Percentiles rank a stretch among this genome's conserved stretches.
Conservation (phyloP, 1,139 yeast genomes). For the Zhuliangozyma parablackwelliae region DNA sequence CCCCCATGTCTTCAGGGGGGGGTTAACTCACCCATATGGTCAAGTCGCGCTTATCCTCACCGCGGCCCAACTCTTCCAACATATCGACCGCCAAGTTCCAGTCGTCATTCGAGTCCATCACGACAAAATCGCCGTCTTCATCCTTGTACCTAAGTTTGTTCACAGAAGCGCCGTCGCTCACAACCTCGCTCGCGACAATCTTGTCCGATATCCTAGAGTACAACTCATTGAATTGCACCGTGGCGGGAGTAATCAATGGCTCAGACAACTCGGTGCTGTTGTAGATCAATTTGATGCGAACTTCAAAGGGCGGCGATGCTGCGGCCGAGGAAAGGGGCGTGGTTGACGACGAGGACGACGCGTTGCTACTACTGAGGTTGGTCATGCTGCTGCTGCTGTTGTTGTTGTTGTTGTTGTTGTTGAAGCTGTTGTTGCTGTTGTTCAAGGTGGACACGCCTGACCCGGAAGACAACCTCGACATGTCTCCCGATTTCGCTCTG, state of each 20-base stretch:
- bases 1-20: too few species aligned
- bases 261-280: constrained; percentile 35
- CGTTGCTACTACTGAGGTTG: constrained; percentile 6
- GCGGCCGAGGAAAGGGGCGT: constrained; percentile 2
- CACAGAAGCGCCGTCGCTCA: constrained; percentile 33
- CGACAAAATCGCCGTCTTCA: constrained; percentile 93
- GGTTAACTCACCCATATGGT: constrained; percentile 43
- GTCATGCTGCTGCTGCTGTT: constrained; percentile 12
- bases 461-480: constrained; percentile 8
- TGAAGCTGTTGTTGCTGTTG: constrained; percentile 9
- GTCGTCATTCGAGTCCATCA: constrained; percentile 80
- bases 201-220: constrained; percentile 35
- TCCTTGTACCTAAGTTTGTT: constrained; percentile 75
- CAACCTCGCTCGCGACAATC: constrained; percentile 27
- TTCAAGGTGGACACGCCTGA: constrained; percentile 13
- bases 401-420: constrained; percentile 11
- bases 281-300: constrained; percentile 51
- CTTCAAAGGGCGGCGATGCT: constrained; percentile 7
- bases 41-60: constrained; percentile 30
- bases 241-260: constrained; percentile 37
- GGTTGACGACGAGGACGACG: constrained; percentile 2
- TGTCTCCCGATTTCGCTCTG: constrained; percentile 13
- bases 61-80: constrained; percentile 35
- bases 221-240: constrained; percentile 45
- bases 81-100: constrained; percentile 55